phyloP scores from a whole-genome alignment of 805 yeast genomes.

The Komagataella pseudopastoris region DNA sequence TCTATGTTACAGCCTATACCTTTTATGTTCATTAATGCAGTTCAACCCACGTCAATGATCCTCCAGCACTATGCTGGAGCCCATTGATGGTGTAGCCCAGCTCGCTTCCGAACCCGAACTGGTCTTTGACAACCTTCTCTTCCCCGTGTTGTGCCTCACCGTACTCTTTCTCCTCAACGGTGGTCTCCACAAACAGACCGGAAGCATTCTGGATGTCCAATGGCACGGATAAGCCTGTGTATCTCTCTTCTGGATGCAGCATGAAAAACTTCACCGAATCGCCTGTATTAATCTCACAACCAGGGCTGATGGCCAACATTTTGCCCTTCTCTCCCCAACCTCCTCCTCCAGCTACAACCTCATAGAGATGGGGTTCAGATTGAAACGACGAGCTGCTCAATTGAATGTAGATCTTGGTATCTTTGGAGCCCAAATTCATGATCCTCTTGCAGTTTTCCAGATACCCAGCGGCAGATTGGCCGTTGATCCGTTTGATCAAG shows the following conservation, averaged over 20 bases:
- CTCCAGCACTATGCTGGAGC: constrained; percentile 12
- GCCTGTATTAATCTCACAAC: constrained; percentile 22
- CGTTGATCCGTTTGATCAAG: constrained; percentile 42
- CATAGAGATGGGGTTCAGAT: constrained; percentile 17
- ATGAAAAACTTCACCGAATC: constrained; percentile 26
- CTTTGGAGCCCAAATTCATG: constrained; percentile 25
- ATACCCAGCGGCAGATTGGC: constrained; percentile 40
- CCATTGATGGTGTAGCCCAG: constrained; percentile 16
- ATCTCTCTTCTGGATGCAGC: constrained; percentile 1
- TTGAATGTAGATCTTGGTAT: constrained; percentile 26
- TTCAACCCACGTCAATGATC: neutral
- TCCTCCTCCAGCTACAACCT: constrained; percentile 64
- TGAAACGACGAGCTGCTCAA: constrained; percentile 4
- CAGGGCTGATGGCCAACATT: constrained; percentile 52
- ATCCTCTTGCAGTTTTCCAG: constrained; percentile 31
- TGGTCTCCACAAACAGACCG: constrained; percentile 2
- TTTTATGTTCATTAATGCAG: neutral
- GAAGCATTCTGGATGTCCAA: neutral
- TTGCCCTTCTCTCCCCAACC: constrained; percentile 64
- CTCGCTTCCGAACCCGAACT: constrained; percentile 21
- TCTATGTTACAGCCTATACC: neutral
- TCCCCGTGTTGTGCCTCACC: neutral
- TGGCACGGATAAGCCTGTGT: neutral
- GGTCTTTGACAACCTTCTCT: constrained; percentile 4
- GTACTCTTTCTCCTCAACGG: constrained; percentile 1